phyloP scores from a whole-genome alignment of 371 early-diverging fungal genomes.

The Blakeslea trispora region DNA sequence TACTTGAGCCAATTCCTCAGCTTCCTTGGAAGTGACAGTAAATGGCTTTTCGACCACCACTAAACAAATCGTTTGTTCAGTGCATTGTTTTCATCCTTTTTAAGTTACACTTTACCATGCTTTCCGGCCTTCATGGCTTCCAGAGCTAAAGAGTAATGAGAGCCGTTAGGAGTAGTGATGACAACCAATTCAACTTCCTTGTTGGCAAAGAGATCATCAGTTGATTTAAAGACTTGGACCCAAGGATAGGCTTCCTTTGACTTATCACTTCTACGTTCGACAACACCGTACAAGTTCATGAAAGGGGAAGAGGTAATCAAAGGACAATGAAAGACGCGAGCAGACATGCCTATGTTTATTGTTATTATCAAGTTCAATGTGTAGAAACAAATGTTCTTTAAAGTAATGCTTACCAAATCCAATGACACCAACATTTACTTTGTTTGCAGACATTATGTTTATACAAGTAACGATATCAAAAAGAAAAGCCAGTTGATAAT shows the following conservation, averaged over 20 bases:
- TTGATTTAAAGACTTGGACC: slow-evolving; percentile 51
- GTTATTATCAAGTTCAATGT: not conserved
- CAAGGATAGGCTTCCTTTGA: slow-evolving; percentile 53
- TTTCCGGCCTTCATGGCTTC: slow-evolving; percentile 67
- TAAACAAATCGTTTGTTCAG: not conserved
- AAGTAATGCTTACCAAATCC: slow-evolving; percentile 79
- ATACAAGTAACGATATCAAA: not conserved
- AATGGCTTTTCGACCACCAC: slow-evolving; percentile 83
- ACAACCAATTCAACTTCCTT: slow-evolving; percentile 67
- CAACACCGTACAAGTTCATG: slow-evolving; percentile 59
- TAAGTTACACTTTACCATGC: slow-evolving; percentile 44
- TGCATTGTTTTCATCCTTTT: not conserved
- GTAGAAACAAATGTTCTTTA: no score
- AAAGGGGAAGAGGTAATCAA: slow-evolving; percentile 59
- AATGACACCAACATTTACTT: slow-evolving; percentile 70
- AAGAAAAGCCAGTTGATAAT: not conserved
- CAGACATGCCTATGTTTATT: slow-evolving; percentile 30
- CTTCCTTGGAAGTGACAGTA: slow-evolving; percentile 55
- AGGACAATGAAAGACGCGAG: slow-evolving; percentile 69
- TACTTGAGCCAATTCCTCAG: slow-evolving; percentile 5
- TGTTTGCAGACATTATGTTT: slow-evolving; percentile 13
- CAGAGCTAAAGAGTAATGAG: slow-evolving; percentile 66
- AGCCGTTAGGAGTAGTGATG: slow-evolving; percentile 72
- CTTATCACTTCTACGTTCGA: slow-evolving; percentile 55
- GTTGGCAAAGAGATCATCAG: slow-evolving; percentile 58